phyloP scores from a whole-genome alignment of 805 yeast species.

The Candida maris region DNA sequence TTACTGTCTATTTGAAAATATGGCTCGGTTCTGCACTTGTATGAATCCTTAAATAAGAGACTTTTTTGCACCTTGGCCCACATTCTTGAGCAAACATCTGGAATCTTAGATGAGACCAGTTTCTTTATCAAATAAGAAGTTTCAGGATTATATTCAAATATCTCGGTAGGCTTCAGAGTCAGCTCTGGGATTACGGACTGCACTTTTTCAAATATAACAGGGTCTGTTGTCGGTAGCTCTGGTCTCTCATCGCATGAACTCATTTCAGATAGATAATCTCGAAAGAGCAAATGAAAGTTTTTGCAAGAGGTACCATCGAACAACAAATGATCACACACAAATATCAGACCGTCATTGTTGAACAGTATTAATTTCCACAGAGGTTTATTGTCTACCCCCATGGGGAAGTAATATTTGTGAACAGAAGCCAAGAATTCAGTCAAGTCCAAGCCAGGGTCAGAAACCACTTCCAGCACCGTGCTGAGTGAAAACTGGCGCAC shows the following conservation, averaged over 20 bases:
- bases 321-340: constrained; percentile 29
- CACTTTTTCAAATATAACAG: not conserved
- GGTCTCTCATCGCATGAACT: too few species aligned
- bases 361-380: constrained; percentile 22
- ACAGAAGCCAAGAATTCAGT: not conserved
- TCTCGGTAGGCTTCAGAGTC: constrained; percentile 3
- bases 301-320: constrained; percentile 35
- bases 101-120: not conserved
- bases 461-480: not conserved
- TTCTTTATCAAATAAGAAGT: not conserved
- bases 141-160: constrained; percentile 11
- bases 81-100: not conserved
- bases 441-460: not conserved
- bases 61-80: not conserved
- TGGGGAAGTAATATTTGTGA: not conserved
- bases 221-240: too few species aligned
- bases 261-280: constrained; percentile 24
- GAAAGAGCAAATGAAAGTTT: constrained; percentile 22
- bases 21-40: not conserved
- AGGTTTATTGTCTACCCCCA: constrained; percentile 8
- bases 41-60: not conserved
- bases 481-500: not conserved
- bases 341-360: constrained; percentile 12
- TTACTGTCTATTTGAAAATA: not conserved
- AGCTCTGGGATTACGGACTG: not conserved